Evolutionary conservation across 2,329 filamentous ascomycete species (phyloP), one percentile per base, ranked within the genome.

Genomic region (Orbilia ellipsospora): DNA sequence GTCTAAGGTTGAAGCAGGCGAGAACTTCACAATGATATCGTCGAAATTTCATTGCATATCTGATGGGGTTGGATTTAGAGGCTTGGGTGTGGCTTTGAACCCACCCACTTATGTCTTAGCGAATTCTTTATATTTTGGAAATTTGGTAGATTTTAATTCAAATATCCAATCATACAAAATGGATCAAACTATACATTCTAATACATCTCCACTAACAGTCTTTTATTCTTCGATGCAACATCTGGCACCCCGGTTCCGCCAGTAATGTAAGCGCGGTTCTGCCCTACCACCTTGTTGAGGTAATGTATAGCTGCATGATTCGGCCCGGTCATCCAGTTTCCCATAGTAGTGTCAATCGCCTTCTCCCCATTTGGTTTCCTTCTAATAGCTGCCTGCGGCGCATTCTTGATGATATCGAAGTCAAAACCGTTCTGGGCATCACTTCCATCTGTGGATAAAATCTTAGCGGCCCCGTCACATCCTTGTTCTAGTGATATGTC

Each of bases 401-500:
- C 82, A n/a, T 78, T 80, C 12, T 79, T 80, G 16, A 82, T 61
- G 50, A 83, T 80, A 66, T 82, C 81, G 55, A 81, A 66, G 1
- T 66, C 69, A 51, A 82, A 82, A 12, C 81, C 81, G 59, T 81
- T 81, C 7, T 76, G 78, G 10, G 78, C 64, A 15, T 80, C 80
- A 18, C 78, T 81, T 1, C 82, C 82, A 73, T 83, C 83, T 0
- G 82, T 83, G 13, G 81, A 80, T 15, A 79, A 79, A 36, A 84
- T 82, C 1, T 80, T 82, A 4, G 82, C 83, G 0, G 82, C 81
- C 10, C 82, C 82, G 68, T 84, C 82, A 60, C 82, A 83, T 0
- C 83, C 82, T 63, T 83, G 82, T 77, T 83, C 77, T 0, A 83
- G 67, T 7, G 78, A 80, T 61, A 83, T 81, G 66, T 84, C 82